A percentile compares a stretch with the other conserved stretches of the same genome.
phyloP scores from a whole-genome alignment of 2,329 filamentous ascomycete species.

The Myriosclerotinia curreyana region DNA sequence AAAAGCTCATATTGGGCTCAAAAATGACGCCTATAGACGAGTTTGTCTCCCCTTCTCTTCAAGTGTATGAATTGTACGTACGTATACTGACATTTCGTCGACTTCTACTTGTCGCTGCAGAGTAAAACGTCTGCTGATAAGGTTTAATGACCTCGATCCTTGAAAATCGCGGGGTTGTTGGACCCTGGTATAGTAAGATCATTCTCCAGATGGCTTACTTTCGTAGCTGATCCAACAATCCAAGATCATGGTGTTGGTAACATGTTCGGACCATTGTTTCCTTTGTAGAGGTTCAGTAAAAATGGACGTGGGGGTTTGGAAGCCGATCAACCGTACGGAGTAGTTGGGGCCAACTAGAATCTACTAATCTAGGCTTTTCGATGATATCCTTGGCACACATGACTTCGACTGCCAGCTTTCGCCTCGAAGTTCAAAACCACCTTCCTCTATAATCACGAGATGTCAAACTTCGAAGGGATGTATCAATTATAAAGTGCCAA shows the following conservation, averaged over 20 bases:
- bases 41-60: conserved; percentile 3
- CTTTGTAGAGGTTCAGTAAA: not conserved
- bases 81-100: conserved; percentile 2
- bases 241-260: conserved; percentile 17
- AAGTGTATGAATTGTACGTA: not conserved
- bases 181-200: conserved; percentile 15
- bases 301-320: conserved; percentile 11
- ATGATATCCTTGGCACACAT: conserved; percentile 17
- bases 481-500: not conserved
- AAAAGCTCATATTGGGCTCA: conserved; percentile 9
- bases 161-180: conserved; percentile 16
- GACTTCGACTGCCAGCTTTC: conserved; percentile 11
- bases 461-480: not conserved
- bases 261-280: conserved; percentile 6
- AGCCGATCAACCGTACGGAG: not conserved
- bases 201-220: conserved; percentile 2
- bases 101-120: conserved; percentile 15
- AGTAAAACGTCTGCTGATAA: conserved; percentile 21
- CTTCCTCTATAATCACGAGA: conserved; percentile 1
- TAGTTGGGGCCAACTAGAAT: conserved; percentile 16
- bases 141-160: conserved; percentile 18
- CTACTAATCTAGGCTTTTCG: not conserved
- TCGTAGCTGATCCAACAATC: conserved; percentile 4
- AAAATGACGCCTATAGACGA: not conserved
- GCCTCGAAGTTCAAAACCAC: not conserved